Conservation (phyloP, 495 filamentous ascomycete species). For the Xylaria telfairii region DNA sequence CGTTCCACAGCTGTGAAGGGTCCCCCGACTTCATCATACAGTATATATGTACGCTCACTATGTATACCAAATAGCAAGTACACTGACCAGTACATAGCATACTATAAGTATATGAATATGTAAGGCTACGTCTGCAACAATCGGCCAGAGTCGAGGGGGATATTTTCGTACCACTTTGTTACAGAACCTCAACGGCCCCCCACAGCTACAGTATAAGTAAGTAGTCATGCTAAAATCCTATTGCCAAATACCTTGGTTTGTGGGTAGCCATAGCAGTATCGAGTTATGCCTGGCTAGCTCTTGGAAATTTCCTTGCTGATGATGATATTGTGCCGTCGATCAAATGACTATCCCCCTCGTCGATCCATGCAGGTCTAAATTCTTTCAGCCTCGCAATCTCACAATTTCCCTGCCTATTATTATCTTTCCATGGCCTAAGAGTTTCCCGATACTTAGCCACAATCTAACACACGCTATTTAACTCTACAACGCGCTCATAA, state of each 20-base stretch:
- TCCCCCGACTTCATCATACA: background rate
- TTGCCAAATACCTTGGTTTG: background rate
- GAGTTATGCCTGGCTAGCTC: background rate
- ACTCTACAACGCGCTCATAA: background rate
- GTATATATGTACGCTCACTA: no score
- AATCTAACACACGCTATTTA: background rate
- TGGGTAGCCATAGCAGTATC: background rate
- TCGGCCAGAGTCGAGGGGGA: background rate
- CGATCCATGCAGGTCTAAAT: background rate
- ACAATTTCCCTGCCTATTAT: background rate
- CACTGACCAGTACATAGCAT: no score
- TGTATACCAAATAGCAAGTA: no score
- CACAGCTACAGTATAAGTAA: no score
- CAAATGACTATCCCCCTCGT: background rate
- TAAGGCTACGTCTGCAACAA: no score
- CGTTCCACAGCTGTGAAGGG: background rate
- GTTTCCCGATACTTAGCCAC: background rate
- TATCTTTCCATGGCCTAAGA: background rate
- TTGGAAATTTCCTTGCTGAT: background rate
- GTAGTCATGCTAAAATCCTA: background rate
- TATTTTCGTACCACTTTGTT: background rate
- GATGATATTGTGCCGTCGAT: background rate
- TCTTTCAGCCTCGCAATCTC: slow-evolving; percentile 9
- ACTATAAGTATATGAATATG: no score
- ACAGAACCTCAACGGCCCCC: background rate